Percentiles rank a stretch among this genome's conserved stretches.
phyloP scores from a whole-genome alignment of 208 protist species.

The Tritrichomonas musculus region DNA sequence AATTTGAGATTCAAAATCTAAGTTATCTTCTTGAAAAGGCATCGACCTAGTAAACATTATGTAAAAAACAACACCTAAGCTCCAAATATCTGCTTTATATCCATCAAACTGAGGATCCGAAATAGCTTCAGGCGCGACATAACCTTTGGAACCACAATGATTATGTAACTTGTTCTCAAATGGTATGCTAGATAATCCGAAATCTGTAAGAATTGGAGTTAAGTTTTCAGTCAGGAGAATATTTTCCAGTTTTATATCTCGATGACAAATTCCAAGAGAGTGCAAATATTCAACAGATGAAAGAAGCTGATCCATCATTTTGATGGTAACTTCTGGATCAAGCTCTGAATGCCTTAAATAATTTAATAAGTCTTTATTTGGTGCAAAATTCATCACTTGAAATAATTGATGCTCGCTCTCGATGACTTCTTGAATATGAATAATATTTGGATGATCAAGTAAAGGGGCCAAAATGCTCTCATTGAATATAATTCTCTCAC shows the following conservation, averaged over 20 bases:
- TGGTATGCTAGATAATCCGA: neutral
- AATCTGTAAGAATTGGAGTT: neutral
- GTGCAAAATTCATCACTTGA: neutral
- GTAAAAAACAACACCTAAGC: neutral
- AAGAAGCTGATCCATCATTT: neutral
- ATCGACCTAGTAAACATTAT: neutral
- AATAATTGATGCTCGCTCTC: neutral
- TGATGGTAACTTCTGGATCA: neutral
- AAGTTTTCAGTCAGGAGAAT: neutral
- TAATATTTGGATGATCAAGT: constrained; percentile 21
- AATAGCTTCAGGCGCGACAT: neutral
- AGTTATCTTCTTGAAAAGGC: neutral
- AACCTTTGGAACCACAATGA: neutral
- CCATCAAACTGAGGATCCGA: neutral
- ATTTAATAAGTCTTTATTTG: neutral
- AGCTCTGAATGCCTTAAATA: neutral
- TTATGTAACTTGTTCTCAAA: neutral
- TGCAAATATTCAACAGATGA: neutral
- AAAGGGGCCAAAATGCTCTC: neutral
- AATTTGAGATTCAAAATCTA: neutral
- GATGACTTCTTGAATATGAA: neutral
- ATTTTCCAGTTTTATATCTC: constrained; percentile 7
- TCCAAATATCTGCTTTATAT: neutral
- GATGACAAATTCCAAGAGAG: neutral
- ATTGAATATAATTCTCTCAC: neutral